Percentiles rank a stretch among this genome's conserved stretches.
Evolutionary conservation across 169 alveolate genomes (phyloP).

Genomic region (Plasmodium relictum): DNA sequence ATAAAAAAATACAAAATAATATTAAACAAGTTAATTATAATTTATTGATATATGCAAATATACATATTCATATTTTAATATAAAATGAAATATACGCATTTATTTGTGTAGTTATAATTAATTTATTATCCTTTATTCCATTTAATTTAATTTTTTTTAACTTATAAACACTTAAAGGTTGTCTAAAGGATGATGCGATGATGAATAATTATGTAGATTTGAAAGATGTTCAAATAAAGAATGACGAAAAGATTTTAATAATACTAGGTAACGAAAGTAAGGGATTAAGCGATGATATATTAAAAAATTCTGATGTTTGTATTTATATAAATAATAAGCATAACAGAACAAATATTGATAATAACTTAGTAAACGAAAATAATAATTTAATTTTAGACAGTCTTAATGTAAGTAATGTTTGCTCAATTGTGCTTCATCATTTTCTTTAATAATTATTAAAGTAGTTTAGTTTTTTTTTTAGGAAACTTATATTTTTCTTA

Average conservation of each 20-base stretch:
- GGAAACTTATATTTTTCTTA: too few species aligned
- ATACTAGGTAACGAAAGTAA: constrained; percentile 60
- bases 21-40: too few species aligned
- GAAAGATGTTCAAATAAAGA: constrained; percentile 10
- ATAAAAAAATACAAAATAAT: too few species aligned
- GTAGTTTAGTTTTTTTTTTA: too few species aligned
- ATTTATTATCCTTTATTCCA: not conserved
- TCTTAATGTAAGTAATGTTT: constrained; percentile 62
- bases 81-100: not conserved
- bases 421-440: constrained; percentile 34
- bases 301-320: constrained; percentile 25
- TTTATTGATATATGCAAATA: not conserved
- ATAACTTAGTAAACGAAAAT: constrained; percentile 4
- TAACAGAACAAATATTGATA: not conserved
- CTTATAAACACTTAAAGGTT: constrained; percentile 12
- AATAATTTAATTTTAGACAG: constrained; percentile 20
- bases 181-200: not conserved
- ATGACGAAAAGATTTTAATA: constrained; percentile 18
- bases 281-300: constrained; percentile 33
- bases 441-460: not conserved
- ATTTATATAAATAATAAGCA: constrained; percentile 31
- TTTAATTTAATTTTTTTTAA: not conserved
- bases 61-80: not conserved
- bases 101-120: not conserved
- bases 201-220: constrained; percentile 1